phyloP scores from a whole-genome alignment of 2,329 filamentous ascomycete species.

The Xylaria digitata region DNA sequence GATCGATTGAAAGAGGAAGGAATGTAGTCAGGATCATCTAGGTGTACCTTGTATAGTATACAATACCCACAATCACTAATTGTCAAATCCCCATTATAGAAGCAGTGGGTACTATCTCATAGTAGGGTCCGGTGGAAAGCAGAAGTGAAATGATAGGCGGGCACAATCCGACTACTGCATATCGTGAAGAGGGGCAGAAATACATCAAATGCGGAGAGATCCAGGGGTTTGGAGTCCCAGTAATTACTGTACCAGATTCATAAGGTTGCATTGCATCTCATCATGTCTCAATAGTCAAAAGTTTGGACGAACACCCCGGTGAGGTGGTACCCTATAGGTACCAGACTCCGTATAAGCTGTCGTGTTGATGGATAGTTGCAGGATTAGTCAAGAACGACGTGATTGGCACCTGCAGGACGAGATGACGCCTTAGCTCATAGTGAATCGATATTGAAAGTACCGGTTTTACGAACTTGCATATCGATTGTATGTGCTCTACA shows the following conservation, averaged over 20 bases:
- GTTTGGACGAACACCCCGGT: slow-evolving; percentile 32
- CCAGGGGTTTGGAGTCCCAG: slow-evolving; percentile 25
- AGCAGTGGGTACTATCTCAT: neutral
- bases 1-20: slow-evolving; percentile 11
- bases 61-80: slow-evolving; percentile 1
- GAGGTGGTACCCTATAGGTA: slow-evolving; percentile 19
- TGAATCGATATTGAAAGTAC: slow-evolving; percentile 10
- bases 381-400: slow-evolving; percentile 15
- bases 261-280: slow-evolving; percentile 37
- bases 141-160: slow-evolving; percentile 3
- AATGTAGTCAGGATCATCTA: slow-evolving; percentile 1
- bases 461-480: slow-evolving; percentile 26
- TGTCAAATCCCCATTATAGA: slow-evolving; percentile 12
- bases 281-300: slow-evolving; percentile 32
- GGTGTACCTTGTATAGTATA: neutral
- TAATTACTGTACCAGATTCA: slow-evolving; percentile 32
- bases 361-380: slow-evolving; percentile 15
- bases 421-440: slow-evolving; percentile 12
- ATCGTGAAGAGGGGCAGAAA: slow-evolving; percentile 15
- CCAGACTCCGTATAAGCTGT: slow-evolving; percentile 13
- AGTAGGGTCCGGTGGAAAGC: neutral
- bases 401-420: slow-evolving; percentile 16
- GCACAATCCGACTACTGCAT: slow-evolving; percentile 11
- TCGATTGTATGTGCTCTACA: slow-evolving; percentile 33
- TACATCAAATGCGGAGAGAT: slow-evolving; percentile 35